These are phyloP conservation scores for Cicer yamashitae DNA, from an alignment of 306 rosid species.

Conservation along the genomic window DNA sequence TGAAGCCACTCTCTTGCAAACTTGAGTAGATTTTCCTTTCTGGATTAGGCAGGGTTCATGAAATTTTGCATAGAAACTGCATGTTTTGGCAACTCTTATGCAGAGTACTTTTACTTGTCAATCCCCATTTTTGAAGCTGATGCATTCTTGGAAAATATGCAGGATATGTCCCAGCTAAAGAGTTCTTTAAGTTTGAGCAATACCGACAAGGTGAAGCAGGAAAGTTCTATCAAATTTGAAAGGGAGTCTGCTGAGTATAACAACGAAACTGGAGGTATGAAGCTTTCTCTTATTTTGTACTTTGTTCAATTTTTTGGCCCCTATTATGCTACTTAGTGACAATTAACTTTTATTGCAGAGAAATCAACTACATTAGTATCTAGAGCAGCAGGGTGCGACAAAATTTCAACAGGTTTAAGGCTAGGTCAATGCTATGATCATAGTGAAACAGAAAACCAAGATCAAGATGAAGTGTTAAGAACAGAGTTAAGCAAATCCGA, in stretches of 20 bases:
- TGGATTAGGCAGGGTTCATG: conserved; percentile 52
- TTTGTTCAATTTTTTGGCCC: conserved; percentile 21
- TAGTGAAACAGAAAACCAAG: conserved; percentile 45
- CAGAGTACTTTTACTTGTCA: conserved; percentile 75
- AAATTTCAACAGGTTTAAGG: conserved; percentile 47
- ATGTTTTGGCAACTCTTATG: conserved; percentile 60
- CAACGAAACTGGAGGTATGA: conserved; percentile 53
- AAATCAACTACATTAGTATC: conserved; percentile 50
- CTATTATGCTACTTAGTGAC: conserved; percentile 25
- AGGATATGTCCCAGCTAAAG: conserved; percentile 56
- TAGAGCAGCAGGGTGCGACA: conserved; percentile 47
- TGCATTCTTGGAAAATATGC: conserved; percentile 62
- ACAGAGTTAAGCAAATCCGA: conserved; percentile 48
- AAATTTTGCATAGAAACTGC: conserved; percentile 54
- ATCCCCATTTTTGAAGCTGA: conserved; percentile 64
- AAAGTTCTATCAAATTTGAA: conserved; percentile 42
- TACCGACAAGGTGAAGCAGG: conserved; percentile 42
- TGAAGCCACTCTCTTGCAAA: conserved; percentile 41
- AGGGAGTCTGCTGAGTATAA: conserved; percentile 46
- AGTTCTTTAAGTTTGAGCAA: conserved; percentile 61
- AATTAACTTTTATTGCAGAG: conserved; percentile 52
- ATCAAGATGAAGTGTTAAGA: conserved; percentile 46
- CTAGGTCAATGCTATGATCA: conserved; percentile 46
- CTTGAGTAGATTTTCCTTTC: conserved; percentile 41
- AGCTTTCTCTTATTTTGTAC: conserved; percentile 24